Percentiles rank a stretch among this genome's conserved stretches.
Conservation (phyloP, 768 basidiomycete genomes). For the Termitomyces eurrhizus region DNA sequence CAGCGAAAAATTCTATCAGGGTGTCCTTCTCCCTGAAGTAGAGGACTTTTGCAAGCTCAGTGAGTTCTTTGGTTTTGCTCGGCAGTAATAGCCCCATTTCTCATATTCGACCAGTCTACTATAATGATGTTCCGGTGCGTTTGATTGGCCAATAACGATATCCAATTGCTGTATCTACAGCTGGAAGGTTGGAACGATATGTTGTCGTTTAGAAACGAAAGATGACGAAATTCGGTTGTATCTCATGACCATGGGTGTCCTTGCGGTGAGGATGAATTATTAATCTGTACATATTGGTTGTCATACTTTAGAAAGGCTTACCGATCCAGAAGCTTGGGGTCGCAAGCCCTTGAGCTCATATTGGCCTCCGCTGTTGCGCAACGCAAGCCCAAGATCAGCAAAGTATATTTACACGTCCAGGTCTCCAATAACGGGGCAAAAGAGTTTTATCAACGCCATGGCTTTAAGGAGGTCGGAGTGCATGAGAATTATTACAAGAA, state of each 20-base stretch:
- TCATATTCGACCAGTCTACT: slow-evolving; percentile 59
- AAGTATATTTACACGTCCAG: slow-evolving; percentile 85
- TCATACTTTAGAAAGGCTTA: slow-evolving; percentile 58
- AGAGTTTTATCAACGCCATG: slow-evolving; percentile 80
- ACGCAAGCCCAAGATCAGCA: slow-evolving; percentile 57
- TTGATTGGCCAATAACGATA: slow-evolving; percentile 6
- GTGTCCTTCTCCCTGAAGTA: slow-evolving; percentile 69
- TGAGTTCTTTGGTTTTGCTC: slow-evolving; percentile 30
- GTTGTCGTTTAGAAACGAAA: slow-evolving; percentile 76
- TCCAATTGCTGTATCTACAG: slow-evolving; percentile 13
- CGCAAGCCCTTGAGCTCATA: slow-evolving; percentile 65
- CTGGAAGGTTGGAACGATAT: slow-evolving; percentile 72
- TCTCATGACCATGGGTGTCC: slow-evolving; percentile 89
- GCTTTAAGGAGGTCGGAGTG: slow-evolving; percentile 64
- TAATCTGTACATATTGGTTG: slow-evolving; percentile 7
- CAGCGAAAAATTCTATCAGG: slow-evolving; percentile 83
- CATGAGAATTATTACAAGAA: slow-evolving; percentile 87
- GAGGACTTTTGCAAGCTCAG: slow-evolving; percentile 89
- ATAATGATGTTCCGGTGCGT: slow-evolving; percentile 80
- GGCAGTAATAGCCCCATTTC: slow-evolving; percentile 4
- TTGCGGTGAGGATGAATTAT: slow-evolving; percentile 59
- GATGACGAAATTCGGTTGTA: slow-evolving; percentile 59
- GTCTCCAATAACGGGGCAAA: slow-evolving; percentile 75
- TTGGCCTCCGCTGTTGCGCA: slow-evolving; percentile 58
- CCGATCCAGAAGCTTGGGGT: slow-evolving; percentile 73